A percentile compares a stretch with the other conserved stretches of the same genome.
These are phyloP conservation scores for Mortierella claussenii DNA, from an alignment of 192 early-diverging fungal genomes.

Conservation along the genomic window DNA sequence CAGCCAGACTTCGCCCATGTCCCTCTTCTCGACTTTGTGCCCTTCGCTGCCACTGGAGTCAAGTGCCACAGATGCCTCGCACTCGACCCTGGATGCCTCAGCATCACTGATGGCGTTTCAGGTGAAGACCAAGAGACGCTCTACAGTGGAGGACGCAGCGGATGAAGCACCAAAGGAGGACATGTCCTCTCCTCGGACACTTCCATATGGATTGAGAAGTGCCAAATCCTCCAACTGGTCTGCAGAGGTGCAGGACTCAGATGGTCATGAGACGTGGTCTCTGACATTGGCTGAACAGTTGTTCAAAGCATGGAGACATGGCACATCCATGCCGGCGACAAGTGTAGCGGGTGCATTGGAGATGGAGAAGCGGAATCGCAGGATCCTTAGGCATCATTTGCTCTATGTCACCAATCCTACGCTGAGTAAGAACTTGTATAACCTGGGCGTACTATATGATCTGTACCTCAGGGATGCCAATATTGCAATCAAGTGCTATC, in stretches of 20 bases:
- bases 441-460: conserved; percentile 40
- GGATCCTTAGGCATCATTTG: conserved; percentile 32
- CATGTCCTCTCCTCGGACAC: neutral
- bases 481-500: conserved; percentile 28
- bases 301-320: conserved; percentile 18
- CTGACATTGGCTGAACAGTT: conserved; percentile 15
- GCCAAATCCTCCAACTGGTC: neutral
- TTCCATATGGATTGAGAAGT: neutral
- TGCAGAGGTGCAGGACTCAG: neutral
- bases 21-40: conserved; percentile 28
- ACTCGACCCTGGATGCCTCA: no score
- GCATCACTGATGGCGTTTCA: no score
- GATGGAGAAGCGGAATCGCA: conserved; percentile 1
- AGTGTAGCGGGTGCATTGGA: neutral
- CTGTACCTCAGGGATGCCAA: conserved; percentile 12
- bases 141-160: conserved; percentile 10
- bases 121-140: neutral
- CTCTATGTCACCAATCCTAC: conserved; percentile 44
- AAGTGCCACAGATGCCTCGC: no score
- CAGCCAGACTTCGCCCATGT: neutral
- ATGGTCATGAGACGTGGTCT: conserved; percentile 27
- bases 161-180: neutral
- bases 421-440: conserved; percentile 36
- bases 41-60: conserved; percentile 22
- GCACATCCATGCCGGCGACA: neutral